Percentiles rank a stretch among this genome's conserved stretches.
phyloP scores from a whole-genome alignment of 1,284 basidiomycete genomes.

The Cutaneotrichosporon sp. region DNA sequence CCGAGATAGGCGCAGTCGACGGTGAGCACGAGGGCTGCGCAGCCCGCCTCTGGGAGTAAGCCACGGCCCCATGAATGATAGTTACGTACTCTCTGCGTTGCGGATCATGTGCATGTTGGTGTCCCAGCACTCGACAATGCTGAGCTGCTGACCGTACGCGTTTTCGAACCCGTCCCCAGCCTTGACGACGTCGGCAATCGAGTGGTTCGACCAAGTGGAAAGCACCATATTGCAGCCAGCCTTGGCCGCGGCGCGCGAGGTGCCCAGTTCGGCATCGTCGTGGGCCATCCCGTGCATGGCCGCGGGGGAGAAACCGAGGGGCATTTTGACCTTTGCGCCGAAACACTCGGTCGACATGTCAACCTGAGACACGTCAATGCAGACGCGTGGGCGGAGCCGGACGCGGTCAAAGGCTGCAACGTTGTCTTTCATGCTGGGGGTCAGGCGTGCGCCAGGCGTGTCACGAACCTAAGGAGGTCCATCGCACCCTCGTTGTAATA shows the following conservation, averaged over 20 bases:
- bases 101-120: slow-evolving; percentile 29
- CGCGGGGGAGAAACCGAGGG: slow-evolving; percentile 39
- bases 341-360: slow-evolving; percentile 30
- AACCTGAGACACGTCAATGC: slow-evolving; percentile 32
- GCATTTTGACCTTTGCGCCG: slow-evolving; percentile 27
- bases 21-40: slow-evolving; percentile 33
- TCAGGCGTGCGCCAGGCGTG: neutral
- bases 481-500: slow-evolving; percentile 35
- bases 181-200: slow-evolving; percentile 34
- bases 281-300: slow-evolving; percentile 42
- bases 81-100: slow-evolving; percentile 30
- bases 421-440: slow-evolving; percentile 28
- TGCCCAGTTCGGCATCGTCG: slow-evolving; percentile 34
- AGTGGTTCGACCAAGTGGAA: slow-evolving; percentile 32
- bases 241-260: slow-evolving; percentile 34
- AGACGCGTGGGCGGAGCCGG: slow-evolving; percentile 37
- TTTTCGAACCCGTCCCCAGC: slow-evolving; percentile 24
- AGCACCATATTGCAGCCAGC: slow-evolving; percentile 33
- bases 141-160: slow-evolving; percentile 34
- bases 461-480: slow-evolving; percentile 29
- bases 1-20: slow-evolving; percentile 36
- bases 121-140: slow-evolving; percentile 30
- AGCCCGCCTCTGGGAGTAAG: slow-evolving; percentile 27
- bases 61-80: neutral
- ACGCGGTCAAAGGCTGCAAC: slow-evolving; percentile 32